Percentiles rank a stretch among this genome's conserved stretches.
Evolutionary conservation across 2,329 filamentous ascomycete genomes (phyloP).

Genomic region (Eutypella sp.): DNA sequence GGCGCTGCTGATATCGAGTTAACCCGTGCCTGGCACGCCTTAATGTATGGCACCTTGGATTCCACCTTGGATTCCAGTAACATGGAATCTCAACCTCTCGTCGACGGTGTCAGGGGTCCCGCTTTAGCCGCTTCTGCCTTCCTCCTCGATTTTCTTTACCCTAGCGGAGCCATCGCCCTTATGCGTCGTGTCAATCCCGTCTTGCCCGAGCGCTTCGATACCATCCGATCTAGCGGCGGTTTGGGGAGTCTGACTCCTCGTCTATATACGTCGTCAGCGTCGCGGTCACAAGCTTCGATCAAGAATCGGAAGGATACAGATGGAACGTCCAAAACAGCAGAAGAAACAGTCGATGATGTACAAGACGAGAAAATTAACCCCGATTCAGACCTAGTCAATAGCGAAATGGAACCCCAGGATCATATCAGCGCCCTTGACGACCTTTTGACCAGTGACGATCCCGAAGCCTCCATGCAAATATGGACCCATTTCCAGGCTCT

Average conservation of each 20-base stretch:
- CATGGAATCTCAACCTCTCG: slow-evolving; percentile 12
- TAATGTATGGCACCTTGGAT: slow-evolving; percentile 28
- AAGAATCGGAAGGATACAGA: neutral
- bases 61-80: slow-evolving; percentile 20
- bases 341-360: neutral
- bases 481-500: slow-evolving; percentile 40
- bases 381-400: neutral
- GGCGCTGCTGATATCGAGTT: slow-evolving; percentile 47
- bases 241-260: slow-evolving; percentile 18
- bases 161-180: slow-evolving; percentile 38
- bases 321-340: neutral
- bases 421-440: slow-evolving; percentile 14
- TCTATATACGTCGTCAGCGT: slow-evolving; percentile 20
- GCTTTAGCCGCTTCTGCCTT: slow-evolving; percentile 41
- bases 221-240: slow-evolving; percentile 20
- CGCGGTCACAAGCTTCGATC: slow-evolving; percentile 8
- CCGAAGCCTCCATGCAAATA: slow-evolving; percentile 28
- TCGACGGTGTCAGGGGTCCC: slow-evolving; percentile 19
- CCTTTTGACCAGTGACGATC: slow-evolving; percentile 12
- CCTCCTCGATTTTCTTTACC: slow-evolving; percentile 54
- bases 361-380: neutral
- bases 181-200: slow-evolving; percentile 30
- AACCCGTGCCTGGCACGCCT: slow-evolving; percentile 35
- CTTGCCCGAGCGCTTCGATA: slow-evolving; percentile 17
- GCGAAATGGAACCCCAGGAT: neutral